phyloP scores from a whole-genome alignment of 306 rosid species.

The Vigna mungo region DNA sequence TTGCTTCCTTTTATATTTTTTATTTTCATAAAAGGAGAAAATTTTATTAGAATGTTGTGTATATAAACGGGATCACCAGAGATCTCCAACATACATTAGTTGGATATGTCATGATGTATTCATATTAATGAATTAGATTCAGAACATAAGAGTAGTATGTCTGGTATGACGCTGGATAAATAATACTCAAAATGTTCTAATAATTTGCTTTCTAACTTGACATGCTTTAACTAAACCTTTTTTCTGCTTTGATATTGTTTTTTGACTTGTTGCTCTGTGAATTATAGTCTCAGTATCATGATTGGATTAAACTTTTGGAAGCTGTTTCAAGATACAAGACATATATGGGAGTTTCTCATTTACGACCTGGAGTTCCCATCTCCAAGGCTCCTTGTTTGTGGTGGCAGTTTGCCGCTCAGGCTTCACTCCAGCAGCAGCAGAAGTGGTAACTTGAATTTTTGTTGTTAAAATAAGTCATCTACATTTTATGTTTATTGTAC shows the following conservation, averaged over 20 bases:
- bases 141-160: not conserved
- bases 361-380: slow-evolving; percentile 79
- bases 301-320: slow-evolving; percentile 94
- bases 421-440: slow-evolving; percentile 84
- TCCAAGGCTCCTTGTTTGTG: slow-evolving; percentile 68
- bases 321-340: slow-evolving; percentile 85
- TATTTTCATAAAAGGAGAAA: not conserved
- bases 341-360: slow-evolving; percentile 82
- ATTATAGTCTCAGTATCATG: slow-evolving; percentile 81
- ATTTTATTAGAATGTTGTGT: not conserved
- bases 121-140: not conserved
- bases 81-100: not conserved
- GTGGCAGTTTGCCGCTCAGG: slow-evolving; percentile 95
- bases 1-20: slow-evolving; percentile 1
- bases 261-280: slow-evolving; percentile 26
- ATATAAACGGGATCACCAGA: not conserved
- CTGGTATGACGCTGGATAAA: slow-evolving; percentile 1
- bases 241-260: not conserved
- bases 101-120: not conserved
- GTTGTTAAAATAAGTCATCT: slow-evolving; percentile 28
- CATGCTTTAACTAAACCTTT: not conserved
- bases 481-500: not conserved
- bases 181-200: not conserved
- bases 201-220: slow-evolving; percentile 12
- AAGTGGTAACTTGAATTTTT: slow-evolving; percentile 68